Conservation (phyloP, 2,329 filamentous ascomycete species). For the Cryphonectria carpinicola region DNA sequence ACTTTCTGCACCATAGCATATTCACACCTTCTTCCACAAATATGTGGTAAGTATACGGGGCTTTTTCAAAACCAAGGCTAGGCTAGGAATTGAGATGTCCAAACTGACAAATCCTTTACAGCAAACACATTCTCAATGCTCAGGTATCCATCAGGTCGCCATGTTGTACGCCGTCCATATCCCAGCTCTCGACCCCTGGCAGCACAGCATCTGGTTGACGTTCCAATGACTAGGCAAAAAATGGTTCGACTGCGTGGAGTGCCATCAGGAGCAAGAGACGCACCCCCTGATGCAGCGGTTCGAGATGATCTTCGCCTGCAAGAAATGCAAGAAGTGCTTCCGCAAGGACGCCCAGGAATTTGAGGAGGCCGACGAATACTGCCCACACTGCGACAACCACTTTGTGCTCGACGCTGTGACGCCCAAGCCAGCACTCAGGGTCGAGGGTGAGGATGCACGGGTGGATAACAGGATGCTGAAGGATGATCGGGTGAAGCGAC, state of each 20-base stretch:
- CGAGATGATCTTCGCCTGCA: conserved; percentile 96
- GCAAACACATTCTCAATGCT: conserved; percentile 98
- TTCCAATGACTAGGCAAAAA: conserved; percentile 68
- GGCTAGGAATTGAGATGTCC: not conserved
- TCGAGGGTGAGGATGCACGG: conserved; percentile 90
- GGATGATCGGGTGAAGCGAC: conserved; percentile 75
- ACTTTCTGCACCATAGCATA: not conserved
- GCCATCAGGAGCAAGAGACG: conserved; percentile 79
- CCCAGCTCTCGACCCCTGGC: not conserved
- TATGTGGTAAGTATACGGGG: conserved; percentile 26
- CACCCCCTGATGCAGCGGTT: conserved; percentile 76
- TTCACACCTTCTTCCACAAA: conserved; percentile 15
- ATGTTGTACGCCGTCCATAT: conserved; percentile 70
- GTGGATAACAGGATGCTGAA: conserved; percentile 89
- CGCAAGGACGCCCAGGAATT: conserved; percentile 91
- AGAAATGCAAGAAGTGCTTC: conserved; percentile 99
- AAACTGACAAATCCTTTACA: conserved; percentile 41
- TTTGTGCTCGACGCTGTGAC: conserved; percentile 89
- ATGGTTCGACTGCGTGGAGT: conserved; percentile 99
- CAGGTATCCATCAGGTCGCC: conserved; percentile 95
- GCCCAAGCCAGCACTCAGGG: conserved; percentile 78
- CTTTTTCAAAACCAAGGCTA: not conserved
- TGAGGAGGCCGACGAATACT: conserved; percentile 97
- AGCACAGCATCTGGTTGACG: not conserved
- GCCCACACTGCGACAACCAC: conserved; percentile 98